A percentile compares a stretch with the other conserved stretches of the same genome.
These are phyloP conservation scores for Drosera capensis DNA, from an alignment of 148 eudicot species.

Conservation along the genomic window DNA sequence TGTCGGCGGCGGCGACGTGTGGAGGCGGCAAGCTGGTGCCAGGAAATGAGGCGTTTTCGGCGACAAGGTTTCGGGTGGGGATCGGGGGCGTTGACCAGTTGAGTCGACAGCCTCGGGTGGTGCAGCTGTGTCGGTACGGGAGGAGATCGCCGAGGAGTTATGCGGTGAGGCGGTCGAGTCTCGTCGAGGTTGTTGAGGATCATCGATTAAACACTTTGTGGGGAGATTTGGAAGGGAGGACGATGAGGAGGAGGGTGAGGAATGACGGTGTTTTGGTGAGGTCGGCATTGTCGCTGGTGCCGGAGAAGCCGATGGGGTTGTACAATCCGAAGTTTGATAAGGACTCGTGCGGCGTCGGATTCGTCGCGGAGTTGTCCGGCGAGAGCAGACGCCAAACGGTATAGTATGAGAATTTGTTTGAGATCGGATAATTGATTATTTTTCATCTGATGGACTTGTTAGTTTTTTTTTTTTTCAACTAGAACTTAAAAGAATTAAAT, in stretches of 20 bases:
- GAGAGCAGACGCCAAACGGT: conserved; percentile 82
- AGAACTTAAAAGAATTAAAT: too few species aligned
- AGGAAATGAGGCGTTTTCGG: neutral
- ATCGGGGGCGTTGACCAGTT: neutral
- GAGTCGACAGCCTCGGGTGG: conserved; percentile 1
- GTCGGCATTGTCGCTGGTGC: conserved; percentile 66
- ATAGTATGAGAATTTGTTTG: neutral
- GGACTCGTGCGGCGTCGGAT: conserved; percentile 97
- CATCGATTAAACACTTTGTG: conserved; percentile 9
- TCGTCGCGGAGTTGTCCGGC: conserved; percentile 88
- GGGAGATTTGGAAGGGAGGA: conserved; percentile 21
- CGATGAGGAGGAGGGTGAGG: conserved; percentile 44
- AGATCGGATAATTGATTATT: neutral
- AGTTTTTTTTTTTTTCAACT: too few species aligned
- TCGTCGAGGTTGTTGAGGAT: conserved; percentile 2
- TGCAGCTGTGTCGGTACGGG: conserved; percentile 23
- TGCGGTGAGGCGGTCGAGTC: conserved; percentile 19
- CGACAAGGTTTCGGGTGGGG: neutral
- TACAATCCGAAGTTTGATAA: conserved; percentile 72
- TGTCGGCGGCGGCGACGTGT: neutral
- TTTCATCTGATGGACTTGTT: neutral
- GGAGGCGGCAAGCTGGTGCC: neutral
- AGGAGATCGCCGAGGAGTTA: conserved; percentile 19
- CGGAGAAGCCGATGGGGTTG: conserved; percentile 86
- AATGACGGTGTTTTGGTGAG: conserved; percentile 29